Base-by-base conservation (phyloP, 306 rosid genomes). In the Malus sieversii region DNA sequence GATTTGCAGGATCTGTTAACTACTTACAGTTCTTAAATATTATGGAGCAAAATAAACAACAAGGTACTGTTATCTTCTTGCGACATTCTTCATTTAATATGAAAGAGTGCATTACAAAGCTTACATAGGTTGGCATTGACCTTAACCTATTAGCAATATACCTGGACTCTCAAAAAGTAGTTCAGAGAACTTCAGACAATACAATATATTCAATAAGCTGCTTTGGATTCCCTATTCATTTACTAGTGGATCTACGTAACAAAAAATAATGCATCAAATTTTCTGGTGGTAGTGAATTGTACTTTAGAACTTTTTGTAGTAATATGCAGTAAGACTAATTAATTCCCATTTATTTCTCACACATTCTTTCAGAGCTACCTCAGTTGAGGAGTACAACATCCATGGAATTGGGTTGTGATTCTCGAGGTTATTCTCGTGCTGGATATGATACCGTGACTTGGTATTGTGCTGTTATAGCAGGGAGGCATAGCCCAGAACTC, bases 401-500 rank as follows among this genome's bases (percentile, higher is more conserved):
- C 52, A 85, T 90, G 97, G 91, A 86, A 86, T 83, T 92, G 82
- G 97, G 98, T 60, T 95, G 98, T 75, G 97, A 95, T 84, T 87
- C 97, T 51, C 89, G 16, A 25, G 97, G 97, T 69, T 92, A 87
- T 83, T 95, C 97, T 64, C 96, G 95, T 82, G 97, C 97, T 74
- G 97, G 97, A 85, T 86, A 74, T 19, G 91, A 88, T 77, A 84
- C 91, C 7, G 29, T 69, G 19, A 87, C 90, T 66, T 95, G 98
- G 98, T 95, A 95, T 84, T 95, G 98, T 81, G 97, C 93, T 69
- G 73, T 92, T 73, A 73, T 91, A 74, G 95, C 91, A 48, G 98
- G 98, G 84, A 83, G 97, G 80, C 85, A 81, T 60, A 86, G 97
- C 67, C 78, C 83, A 51, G 91, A 87, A 72, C 87, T 92, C 85